Percentiles rank a stretch among this genome's conserved stretches.
Conservation (phyloP, 2,329 filamentous ascomycete species). For the Laburnicola sp. region DNA sequence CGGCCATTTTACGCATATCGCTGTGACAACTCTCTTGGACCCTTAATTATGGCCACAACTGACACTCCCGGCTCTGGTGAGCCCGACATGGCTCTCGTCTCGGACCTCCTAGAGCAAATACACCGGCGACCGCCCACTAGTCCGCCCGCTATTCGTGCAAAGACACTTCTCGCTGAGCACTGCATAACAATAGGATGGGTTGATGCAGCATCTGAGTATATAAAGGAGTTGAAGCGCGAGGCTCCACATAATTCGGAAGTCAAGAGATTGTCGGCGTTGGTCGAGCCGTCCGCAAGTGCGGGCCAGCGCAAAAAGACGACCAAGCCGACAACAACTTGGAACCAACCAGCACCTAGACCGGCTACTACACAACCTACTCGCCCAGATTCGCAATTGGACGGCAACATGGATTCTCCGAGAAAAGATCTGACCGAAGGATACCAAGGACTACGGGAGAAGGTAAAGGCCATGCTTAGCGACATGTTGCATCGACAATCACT, state of each 20-base stretch:
- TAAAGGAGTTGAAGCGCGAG: slow-evolving; percentile 29
- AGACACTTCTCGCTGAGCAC: slow-evolving; percentile 39
- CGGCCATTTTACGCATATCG: too few relatives aligned
- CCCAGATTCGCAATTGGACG: slow-evolving; percentile 11
- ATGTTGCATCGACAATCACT: slow-evolving; percentile 32
- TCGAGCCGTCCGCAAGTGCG: slow-evolving; percentile 14
- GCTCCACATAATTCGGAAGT: slow-evolving; percentile 32
- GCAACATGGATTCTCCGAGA: slow-evolving; percentile 25
- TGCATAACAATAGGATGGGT: slow-evolving; percentile 40
- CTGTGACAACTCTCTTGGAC: too few relatives aligned
- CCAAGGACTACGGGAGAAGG: slow-evolving; percentile 26
- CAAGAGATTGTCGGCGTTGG: slow-evolving; percentile 18
- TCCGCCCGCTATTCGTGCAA: slow-evolving; percentile 32
- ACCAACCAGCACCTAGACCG: slow-evolving; percentile 11
- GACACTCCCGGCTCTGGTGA: slow-evolving; percentile 5
- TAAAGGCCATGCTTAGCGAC: slow-evolving; percentile 26
- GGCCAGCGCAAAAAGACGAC: slow-evolving; percentile 11
- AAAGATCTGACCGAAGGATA: slow-evolving; percentile 33
- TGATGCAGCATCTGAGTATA: slow-evolving; percentile 37
- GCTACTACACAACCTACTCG: slow-evolving; percentile 6
- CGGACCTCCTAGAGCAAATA: slow-evolving; percentile 38
- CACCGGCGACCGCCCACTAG: slow-evolving; percentile 33
- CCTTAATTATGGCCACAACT: too few relatives aligned
- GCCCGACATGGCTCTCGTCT: slow-evolving; percentile 38
- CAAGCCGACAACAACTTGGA: slow-evolving; percentile 16